Base-by-base conservation (phyloP, 2,329 filamentous ascomycete genomes). In the Aspergillus pseudoviridinutans region DNA sequence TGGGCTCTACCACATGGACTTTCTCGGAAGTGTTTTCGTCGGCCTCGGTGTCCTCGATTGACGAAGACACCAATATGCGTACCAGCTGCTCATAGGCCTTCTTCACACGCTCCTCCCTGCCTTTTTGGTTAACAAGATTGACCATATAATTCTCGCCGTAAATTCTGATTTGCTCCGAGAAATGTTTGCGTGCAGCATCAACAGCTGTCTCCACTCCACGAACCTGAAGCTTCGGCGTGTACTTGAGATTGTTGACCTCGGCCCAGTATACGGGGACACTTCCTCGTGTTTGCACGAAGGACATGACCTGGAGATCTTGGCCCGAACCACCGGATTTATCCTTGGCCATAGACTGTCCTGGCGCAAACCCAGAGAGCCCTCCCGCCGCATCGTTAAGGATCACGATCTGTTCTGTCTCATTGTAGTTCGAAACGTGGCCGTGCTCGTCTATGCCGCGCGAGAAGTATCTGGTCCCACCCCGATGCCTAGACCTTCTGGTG, bases 141-240 rank as follows among this genome's bases (percentile, higher is more conserved):
- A 99, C 92, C 57, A 99, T 82, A 76, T 94, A 97, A 72, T 97
- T 97, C 73, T 97, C 94, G 59, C 94, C 94, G 67, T 99, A 99
- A 28, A 96, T 78, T 57, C 84, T 83, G 66, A 99, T 94, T 75
- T 99, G 95, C 77, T 99, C 92, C 53, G 91, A 84, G 71, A 99
- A 97, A 75, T 99, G 94, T 65, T 87, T 88, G 68, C 85, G 86
- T 6, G 94, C 91, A 0, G 94, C 90, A 29, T 87, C 80, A 0
- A 91, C 76, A 1, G 92, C 92, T 3, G 86, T 86, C 61, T 97
- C 92, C 41, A 95, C 86, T 27, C 89, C 87, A 44, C 92, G 88
- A 53, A 97, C 86, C 71, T 96, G 90, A 7, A 99, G 83, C 71
- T 89, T 95, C 8, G 94, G 94, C 0, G 88, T 92, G 75, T 99